Evolutionary conservation across 164 flowering plant species (phyloP).

Genomic region (Umbilicus rupestris): DNA sequence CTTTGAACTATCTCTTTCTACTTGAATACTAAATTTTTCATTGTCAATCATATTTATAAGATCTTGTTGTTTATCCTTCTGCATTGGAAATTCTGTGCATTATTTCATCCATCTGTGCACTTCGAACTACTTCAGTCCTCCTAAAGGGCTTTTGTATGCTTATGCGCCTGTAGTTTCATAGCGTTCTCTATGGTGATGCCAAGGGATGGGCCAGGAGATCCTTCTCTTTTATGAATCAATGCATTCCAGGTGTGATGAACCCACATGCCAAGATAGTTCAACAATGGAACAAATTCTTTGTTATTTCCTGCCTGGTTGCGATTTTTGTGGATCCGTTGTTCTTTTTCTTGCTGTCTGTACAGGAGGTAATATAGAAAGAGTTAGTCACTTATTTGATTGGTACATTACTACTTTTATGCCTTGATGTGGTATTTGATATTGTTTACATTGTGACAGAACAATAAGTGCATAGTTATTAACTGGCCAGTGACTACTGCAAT

Average conservation of each 20-base stretch:
- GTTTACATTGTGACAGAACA: slow-evolving; percentile 25
- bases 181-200: slow-evolving; percentile 66
- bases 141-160: too few species aligned
- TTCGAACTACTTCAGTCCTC: neutral
- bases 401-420: neutral
- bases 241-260: slow-evolving; percentile 68
- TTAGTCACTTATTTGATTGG: neutral
- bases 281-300: slow-evolving; percentile 80
- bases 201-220: slow-evolving; percentile 69
- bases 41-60: too few species aligned
- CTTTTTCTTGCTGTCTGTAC: slow-evolving; percentile 56
- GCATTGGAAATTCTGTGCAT: neutral
- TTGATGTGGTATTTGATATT: neutral
- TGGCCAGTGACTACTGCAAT: slow-evolving; percentile 42
- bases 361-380: slow-evolving; percentile 34
- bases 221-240: slow-evolving; percentile 24
- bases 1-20: too few species aligned
- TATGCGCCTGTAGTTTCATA: slow-evolving; percentile 44
- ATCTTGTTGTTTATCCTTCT: neutral
- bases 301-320: slow-evolving; percentile 71
- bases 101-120: neutral
- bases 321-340: slow-evolving; percentile 80
- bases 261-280: slow-evolving; percentile 76
- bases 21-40: too few species aligned
- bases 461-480: slow-evolving; percentile 58